Evolutionary conservation across 1,284 basidiomycete species (phyloP).

Genomic region (Peniophora sp.): DNA sequence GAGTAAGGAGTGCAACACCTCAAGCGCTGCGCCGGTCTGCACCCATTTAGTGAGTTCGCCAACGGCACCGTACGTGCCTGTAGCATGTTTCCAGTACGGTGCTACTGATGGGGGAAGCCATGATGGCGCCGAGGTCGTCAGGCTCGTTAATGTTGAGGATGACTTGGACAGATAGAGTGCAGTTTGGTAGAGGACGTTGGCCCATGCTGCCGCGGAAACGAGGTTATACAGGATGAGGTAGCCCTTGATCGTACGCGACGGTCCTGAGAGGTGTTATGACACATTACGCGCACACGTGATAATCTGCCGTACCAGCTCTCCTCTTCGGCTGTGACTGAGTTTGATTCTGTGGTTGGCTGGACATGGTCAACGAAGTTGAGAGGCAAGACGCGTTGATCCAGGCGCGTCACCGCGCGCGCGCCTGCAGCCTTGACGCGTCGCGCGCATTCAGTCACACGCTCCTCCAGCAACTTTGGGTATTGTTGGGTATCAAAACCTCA

Average conservation of each 20-base stretch:
- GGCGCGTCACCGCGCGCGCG: too few species aligned
- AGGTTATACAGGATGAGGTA: slow-evolving; percentile 81
- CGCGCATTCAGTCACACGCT: too few species aligned
- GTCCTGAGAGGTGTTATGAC: too few species aligned
- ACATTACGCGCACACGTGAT: too few species aligned
- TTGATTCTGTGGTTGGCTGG: too few species aligned
- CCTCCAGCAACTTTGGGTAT: too few species aligned
- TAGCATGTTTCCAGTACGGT: slow-evolving; percentile 31
- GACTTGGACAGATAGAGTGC: slow-evolving; percentile 34
- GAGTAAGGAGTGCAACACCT: slow-evolving; percentile 76
- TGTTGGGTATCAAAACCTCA: too few species aligned
- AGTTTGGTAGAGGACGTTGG: slow-evolving; percentile 51
- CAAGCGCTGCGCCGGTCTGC: slow-evolving; percentile 76
- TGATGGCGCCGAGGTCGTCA: slow-evolving; percentile 10
- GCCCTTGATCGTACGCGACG: slow-evolving; percentile 26
- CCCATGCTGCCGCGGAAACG: slow-evolving; percentile 69
- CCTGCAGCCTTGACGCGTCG: too few species aligned
- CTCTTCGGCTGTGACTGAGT: too few species aligned
- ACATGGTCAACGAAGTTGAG: too few species aligned
- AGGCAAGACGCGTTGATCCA: too few species aligned
- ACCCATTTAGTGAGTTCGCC: slow-evolving; percentile 64
- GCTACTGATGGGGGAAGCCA: slow-evolving; percentile 12
- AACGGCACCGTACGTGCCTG: slow-evolving; percentile 47
- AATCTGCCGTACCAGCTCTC: too few species aligned
- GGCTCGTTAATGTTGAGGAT: slow-evolving; percentile 8